A percentile compares a stretch with the other conserved stretches of the same genome.
Conservation (phyloP, 805 yeast species). For the Saturnispora mendoncae region DNA sequence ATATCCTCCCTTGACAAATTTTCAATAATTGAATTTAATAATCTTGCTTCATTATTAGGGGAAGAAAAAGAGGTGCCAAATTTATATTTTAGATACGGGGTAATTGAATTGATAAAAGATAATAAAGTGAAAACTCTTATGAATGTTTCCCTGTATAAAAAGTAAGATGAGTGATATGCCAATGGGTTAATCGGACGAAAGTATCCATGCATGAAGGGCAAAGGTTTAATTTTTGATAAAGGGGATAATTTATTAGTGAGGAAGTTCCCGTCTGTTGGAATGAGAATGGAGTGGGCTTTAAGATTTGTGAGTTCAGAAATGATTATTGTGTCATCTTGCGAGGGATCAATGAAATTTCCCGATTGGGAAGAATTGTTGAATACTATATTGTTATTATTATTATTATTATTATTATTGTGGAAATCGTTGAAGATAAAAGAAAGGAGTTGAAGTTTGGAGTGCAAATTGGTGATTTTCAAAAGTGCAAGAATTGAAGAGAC, state of each 20-base stretch:
- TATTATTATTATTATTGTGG: no score
- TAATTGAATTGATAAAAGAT: conserved; percentile 8
- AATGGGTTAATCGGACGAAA: background rate
- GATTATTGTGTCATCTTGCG: background rate
- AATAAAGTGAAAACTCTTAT: conserved; percentile 6
- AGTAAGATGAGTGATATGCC: background rate
- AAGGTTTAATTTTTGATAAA: background rate
- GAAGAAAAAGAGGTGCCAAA: no score
- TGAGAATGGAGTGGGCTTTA: conserved; percentile 1
- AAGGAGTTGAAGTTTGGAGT: conserved; percentile 1
- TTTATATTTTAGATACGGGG: background rate
- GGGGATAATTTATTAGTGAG: background rate
- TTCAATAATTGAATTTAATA: background rate
- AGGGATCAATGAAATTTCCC: background rate
- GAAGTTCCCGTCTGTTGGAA: background rate
- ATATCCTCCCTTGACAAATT: background rate
- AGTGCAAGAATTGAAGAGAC: conserved; percentile 2
- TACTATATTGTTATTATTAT: no score
- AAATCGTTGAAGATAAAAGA: no score
- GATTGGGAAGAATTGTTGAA: background rate
- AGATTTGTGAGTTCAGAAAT: conserved; percentile 6
- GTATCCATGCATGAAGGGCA: background rate
- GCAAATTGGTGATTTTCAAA: background rate
- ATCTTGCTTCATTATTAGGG: background rate
- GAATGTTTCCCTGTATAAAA: conserved; percentile 1